phyloP scores from a whole-genome alignment of 768 basidiomycete genomes.

The Phlebiopsis gigantea region DNA sequence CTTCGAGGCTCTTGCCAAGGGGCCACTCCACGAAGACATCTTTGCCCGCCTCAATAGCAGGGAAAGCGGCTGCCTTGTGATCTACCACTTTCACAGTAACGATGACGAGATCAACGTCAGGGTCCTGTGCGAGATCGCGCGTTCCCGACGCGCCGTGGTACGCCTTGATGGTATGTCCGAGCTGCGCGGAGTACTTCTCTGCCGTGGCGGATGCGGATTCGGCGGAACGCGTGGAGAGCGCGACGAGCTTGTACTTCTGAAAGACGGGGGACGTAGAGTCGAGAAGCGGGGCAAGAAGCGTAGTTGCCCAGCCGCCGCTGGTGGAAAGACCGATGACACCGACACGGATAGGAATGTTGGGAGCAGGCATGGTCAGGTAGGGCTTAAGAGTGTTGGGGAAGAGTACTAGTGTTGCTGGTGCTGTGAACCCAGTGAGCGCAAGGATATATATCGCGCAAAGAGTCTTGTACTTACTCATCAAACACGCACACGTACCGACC shows the following conservation, averaged over 20 bases:
- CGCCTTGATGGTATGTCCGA: conserved; percentile 26
- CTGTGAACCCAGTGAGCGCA: no score
- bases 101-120: conserved; percentile 33
- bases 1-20: conserved; percentile 25
- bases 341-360: conserved; percentile 6
- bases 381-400: no score
- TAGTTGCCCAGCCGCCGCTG: conserved; percentile 3
- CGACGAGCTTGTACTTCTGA: conserved; percentile 5
- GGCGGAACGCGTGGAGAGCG: conserved; percentile 2
- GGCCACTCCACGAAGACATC: conserved; percentile 39
- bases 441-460: no score
- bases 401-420: no score
- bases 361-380: no score
- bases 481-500: no score
- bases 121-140: conserved; percentile 27
- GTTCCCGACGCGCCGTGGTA: conserved; percentile 27
- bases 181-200: conserved; percentile 23
- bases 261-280: neutral
- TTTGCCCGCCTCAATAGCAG: conserved; percentile 34
- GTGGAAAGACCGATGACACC: conserved; percentile 22
- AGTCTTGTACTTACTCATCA: no score
- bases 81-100: conserved; percentile 29
- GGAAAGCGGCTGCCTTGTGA: conserved; percentile 27
- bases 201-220: conserved; percentile 22
- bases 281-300: conserved; percentile 6